A percentile compares a stretch with the other conserved stretches of the same genome.
phyloP scores from a whole-genome alignment of 31 red algal genomes.

The Pterothamnion heteromorphum region DNA sequence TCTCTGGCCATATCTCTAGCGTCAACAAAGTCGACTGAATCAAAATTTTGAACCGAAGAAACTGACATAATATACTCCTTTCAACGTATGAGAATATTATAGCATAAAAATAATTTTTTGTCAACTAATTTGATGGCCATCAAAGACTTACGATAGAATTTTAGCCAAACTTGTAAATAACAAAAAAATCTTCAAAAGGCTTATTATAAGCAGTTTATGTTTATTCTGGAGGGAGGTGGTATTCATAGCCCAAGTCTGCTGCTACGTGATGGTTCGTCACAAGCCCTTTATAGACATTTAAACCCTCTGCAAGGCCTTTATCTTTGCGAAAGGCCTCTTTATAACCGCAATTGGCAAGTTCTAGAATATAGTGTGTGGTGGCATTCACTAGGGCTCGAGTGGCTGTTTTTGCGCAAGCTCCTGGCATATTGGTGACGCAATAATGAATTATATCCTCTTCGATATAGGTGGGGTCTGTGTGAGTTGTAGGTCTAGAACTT shows the following conservation, averaged over 20 bases:
- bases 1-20: too few species aligned
- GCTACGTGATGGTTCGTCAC: conserved; percentile 35
- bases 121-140: too few species aligned
- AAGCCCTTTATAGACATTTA: conserved; percentile 19
- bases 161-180: too few species aligned
- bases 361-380: conserved; percentile 19
- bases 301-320: background rate
- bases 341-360: background rate
- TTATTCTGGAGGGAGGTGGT: too few species aligned
- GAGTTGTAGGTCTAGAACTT: conserved; percentile 18
- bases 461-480: conserved; percentile 38
- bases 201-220: too few species aligned
- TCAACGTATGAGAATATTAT: too few species aligned
- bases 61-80: too few species aligned
- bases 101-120: too few species aligned
- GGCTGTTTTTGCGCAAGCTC: conserved; percentile 21
- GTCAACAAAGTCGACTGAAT: too few species aligned
- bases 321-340: conserved; percentile 18
- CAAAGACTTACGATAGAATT: too few species aligned
- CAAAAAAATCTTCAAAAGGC: too few species aligned
- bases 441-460: conserved; percentile 37
- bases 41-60: too few species aligned
- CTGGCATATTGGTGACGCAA: conserved; percentile 50
- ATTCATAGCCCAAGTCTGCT: background rate
- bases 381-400: conserved; percentile 39